Base-by-base conservation (phyloP, 495 filamentous ascomycete species). In the Penicillium canariense region DNA sequence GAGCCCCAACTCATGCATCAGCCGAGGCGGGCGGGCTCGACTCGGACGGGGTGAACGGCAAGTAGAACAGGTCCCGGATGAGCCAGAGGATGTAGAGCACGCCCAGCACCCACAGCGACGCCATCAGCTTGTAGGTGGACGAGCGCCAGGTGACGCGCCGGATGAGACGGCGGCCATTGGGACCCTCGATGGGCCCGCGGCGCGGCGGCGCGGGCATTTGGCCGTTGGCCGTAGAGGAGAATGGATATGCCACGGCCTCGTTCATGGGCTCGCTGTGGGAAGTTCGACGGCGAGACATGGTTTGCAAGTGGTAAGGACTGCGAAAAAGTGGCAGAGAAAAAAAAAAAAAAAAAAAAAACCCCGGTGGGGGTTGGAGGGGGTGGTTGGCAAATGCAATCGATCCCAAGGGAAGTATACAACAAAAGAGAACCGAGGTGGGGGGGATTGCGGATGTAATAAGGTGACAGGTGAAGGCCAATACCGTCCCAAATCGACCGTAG, bases 61-160 rank as follows among this genome's bases (percentile, higher is more conserved):
- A 57, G 58, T 68, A 76, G 55, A 77, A 76, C 40, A 78, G 63
- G 48, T 77, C 75, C 5, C 73, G 68, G 49, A 78, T 76, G 45
- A 78, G 55, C 73, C 73, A 78, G 52, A 78, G 66, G 53, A 78
- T 74, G 48, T 76, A 78, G 31, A 78, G 56, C 5, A 78, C 70
- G 6, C 72, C 72, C 26, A 78, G 45, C 28, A 78, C 71, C 71
- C 74, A 78, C 10, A 78, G 66, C 30, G 70, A 76, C 5, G 75
- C 73, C 68, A 78, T 73, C 31, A 78, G 59, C 52, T 77, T 78
- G 68, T 78, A 78, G 2, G 73, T 76, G 10, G 75, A 76, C 7
- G 75, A 78, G 43, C 75, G 73, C 75, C 75, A 78, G 59, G 75
- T 78, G 67, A 78, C 72, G 55, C 75, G 68, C n/a, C 75, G 72